Percentiles rank a stretch among this genome's conserved stretches.
Evolutionary conservation across 2,329 filamentous ascomycete genomes (phyloP).

Genomic region (Parascedosporium putredinis): DNA sequence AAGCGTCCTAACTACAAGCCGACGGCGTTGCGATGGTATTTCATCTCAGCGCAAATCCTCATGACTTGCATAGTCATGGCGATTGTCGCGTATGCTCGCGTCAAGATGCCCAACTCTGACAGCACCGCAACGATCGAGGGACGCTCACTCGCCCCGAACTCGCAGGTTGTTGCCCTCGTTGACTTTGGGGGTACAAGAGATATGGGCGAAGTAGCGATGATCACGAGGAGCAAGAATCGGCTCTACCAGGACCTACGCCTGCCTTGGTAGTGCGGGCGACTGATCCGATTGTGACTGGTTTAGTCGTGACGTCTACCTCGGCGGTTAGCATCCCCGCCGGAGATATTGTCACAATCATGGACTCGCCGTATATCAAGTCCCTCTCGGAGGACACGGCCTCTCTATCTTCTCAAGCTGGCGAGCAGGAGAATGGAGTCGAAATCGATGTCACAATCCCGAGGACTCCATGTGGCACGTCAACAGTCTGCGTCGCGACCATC

Average conservation of each 20-base stretch:
- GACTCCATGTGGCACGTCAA: slow-evolving; percentile 5
- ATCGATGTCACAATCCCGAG: background rate
- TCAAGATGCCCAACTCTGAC: slow-evolving; percentile 21
- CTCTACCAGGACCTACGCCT: background rate
- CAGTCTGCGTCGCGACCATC: slow-evolving; percentile 2
- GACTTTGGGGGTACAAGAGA: background rate
- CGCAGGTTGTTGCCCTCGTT: no score
- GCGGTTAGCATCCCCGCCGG: background rate
- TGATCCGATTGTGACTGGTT: background rate
- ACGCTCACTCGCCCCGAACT: background rate
- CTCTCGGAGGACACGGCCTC: background rate
- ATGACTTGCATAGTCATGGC: slow-evolving; percentile 17
- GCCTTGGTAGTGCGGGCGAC: background rate
- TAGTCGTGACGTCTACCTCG: no score
- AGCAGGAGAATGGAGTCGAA: background rate
- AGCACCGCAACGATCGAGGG: slow-evolving; percentile 16
- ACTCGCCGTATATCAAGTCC: slow-evolving; percentile 4
- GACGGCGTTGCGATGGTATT: slow-evolving; percentile 22
- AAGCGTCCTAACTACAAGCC: slow-evolving; percentile 20
- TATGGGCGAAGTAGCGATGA: background rate
- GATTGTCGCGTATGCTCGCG: slow-evolving; percentile 18
- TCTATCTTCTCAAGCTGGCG: background rate
- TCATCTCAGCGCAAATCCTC: slow-evolving; percentile 17
- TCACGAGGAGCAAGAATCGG: background rate
- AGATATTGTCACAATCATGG: slow-evolving; percentile 7